Conservation (phyloP, 805 yeast species). For the Metschnikowia similis region DNA sequence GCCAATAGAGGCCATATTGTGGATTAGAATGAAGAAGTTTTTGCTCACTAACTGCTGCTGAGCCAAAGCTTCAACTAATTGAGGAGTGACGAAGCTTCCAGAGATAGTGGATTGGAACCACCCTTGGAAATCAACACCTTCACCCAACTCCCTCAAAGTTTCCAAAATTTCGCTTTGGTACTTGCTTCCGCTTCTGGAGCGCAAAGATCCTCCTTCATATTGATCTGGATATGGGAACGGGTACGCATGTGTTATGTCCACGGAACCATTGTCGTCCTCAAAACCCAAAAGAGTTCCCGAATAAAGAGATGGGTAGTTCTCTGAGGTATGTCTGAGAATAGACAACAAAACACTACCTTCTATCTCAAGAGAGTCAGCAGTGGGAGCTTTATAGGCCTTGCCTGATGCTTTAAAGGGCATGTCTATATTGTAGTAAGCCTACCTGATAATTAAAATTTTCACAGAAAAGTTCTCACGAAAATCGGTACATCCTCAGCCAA, state of each 20-base stretch:
- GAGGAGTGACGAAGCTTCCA: slow-evolving; percentile 65
- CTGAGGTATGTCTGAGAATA: slow-evolving; percentile 64
- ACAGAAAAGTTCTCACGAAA: slow-evolving; percentile 11
- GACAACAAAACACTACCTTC: slow-evolving; percentile 54
- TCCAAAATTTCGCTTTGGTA: slow-evolving; percentile 67
- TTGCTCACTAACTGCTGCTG: slow-evolving; percentile 56
- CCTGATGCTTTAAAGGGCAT: slow-evolving; percentile 16
- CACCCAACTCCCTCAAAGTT: slow-evolving; percentile 56
- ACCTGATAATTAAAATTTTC: slow-evolving; percentile 11
- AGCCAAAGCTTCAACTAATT: slow-evolving; percentile 64
- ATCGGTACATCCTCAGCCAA: slow-evolving; percentile 10
- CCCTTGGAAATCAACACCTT: slow-evolving; percentile 70
- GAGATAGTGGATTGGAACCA: slow-evolving; percentile 73
- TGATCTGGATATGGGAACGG: slow-evolving; percentile 68
- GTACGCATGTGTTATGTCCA: slow-evolving; percentile 56
- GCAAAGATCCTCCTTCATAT: slow-evolving; percentile 57
- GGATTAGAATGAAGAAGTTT: slow-evolving; percentile 55
- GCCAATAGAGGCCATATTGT: slow-evolving; percentile 66
- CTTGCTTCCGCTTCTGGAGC: slow-evolving; percentile 56
- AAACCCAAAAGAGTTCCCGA: slow-evolving; percentile 76
- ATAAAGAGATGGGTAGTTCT: slow-evolving; percentile 55
- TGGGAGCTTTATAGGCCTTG: slow-evolving; percentile 30
- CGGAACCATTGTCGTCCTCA: slow-evolving; percentile 50
- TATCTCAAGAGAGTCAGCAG: slow-evolving; percentile 39
- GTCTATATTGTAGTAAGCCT: slow-evolving; percentile 1